Conservation (phyloP, 805 yeast species). For the Candida montana region DNA sequence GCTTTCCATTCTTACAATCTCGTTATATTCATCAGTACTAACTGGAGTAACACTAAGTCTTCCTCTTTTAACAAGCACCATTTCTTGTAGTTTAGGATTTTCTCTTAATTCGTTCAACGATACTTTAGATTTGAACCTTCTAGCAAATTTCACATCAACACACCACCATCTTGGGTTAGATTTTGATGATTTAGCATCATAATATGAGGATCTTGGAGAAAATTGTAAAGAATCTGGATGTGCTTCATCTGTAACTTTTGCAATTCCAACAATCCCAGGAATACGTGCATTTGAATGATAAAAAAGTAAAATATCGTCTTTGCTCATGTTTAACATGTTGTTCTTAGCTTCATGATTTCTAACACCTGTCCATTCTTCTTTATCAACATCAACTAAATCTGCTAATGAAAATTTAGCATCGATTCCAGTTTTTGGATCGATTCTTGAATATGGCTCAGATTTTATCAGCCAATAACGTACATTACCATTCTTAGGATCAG, state of each 20-base stretch:
- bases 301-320: conserved; percentile 43
- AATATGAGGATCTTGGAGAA: conserved; percentile 39
- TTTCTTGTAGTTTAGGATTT: conserved; percentile 30
- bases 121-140: conserved; percentile 39
- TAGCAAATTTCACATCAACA: conserved; percentile 41
- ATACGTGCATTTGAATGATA: conserved; percentile 50
- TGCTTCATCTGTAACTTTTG: conserved; percentile 30
- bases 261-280: conserved; percentile 53
- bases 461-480: conserved; percentile 48
- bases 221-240: conserved; percentile 38
- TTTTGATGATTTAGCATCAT: conserved; percentile 38
- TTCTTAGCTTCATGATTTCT: conserved; percentile 54
- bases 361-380: conserved; percentile 57
- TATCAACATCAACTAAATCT: conserved; percentile 33
- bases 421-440: conserved; percentile 40
- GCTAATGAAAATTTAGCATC: conserved; percentile 46
- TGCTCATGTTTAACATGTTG: conserved; percentile 41
- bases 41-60: conserved; percentile 50
- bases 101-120: conserved; percentile 35
- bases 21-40: conserved; percentile 35
- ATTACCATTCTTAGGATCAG: conserved; percentile 22
- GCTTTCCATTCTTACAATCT: conserved; percentile 32
- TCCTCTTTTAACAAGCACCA: conserved; percentile 43
- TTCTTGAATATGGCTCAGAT: conserved; percentile 47
- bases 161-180: conserved; percentile 53